Base-by-base conservation (phyloP, 2,329 filamentous ascomycete genomes). In the Diaporthe humulicola region DNA sequence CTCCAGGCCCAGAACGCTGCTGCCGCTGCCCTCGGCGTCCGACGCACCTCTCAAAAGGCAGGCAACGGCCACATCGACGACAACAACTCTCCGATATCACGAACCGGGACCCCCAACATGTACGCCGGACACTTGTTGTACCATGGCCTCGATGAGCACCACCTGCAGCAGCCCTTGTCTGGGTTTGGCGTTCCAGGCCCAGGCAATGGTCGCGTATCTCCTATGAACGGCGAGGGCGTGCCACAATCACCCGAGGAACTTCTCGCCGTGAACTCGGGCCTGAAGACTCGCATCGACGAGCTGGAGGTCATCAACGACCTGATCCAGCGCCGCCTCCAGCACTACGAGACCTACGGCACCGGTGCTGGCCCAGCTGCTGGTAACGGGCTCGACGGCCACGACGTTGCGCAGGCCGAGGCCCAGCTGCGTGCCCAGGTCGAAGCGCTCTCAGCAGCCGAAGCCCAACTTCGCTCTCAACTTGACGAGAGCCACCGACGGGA, bases 261-360 rank as follows among this genome's bases (percentile, higher is more conserved):
- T 33, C 87, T 95, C 70, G 93, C 93, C 2, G 91, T 93, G 76
- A 98, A 98, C 83, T 94, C 94, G 7, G 93, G 92, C 69, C 88
- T 98, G n/a, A 98, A 97, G 86, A 99, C 97, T 0, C 93, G 97
- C 56, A 96, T 99, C 45, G 97, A 93, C 79, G 97, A 99, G 83
- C 89, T 99, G 33, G 97, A 99, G 82, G 90, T 99, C 70, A 98
- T 99, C 87, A 98, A 96, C 80, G 93, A 94, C 81, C 87, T 96
- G 58, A 95, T 95, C 83, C 89, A 93, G 69, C 93, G 93, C 50
- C 90, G 93, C 15, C 91, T 98, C 54, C 84, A 92, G 82, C 89
- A 95, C 82, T 88, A 94, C 12, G 93, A 95, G 81, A 87, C 89
- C 73, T 91, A 90, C 78, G 91, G 93, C 79, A 87, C 88, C 67